Evolutionary conservation across 768 basidiomycete genomes (phyloP).

Genomic region (Asterophora lycoperdoides): DNA sequence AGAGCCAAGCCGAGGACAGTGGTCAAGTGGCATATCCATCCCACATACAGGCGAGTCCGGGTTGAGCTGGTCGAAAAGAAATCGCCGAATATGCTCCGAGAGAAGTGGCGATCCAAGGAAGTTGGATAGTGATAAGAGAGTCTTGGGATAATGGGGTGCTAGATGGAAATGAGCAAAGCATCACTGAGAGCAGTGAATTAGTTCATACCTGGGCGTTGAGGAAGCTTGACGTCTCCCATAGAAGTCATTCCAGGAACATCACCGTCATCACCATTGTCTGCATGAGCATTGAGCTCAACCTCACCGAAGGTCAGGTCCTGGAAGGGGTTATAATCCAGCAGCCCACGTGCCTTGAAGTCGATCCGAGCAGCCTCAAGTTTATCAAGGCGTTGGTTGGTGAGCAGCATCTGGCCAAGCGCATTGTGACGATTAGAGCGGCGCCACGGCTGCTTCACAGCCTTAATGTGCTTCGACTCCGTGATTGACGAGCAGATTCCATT

Average conservation of each 20-base stretch:
- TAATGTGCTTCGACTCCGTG: conserved; percentile 9
- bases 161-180: neutral
- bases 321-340: conserved; percentile 15
- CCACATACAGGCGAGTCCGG: conserved; percentile 13
- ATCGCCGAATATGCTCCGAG: conserved; percentile 17
- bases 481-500: conserved; percentile 35
- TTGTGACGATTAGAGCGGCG: conserved; percentile 18
- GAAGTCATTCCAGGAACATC: neutral
- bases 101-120: conserved; percentile 19
- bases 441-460: conserved; percentile 34
- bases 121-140: neutral
- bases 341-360: conserved; percentile 17
- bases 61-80: conserved; percentile 24
- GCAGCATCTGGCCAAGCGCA: conserved; percentile 24
- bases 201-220: too few species aligned
- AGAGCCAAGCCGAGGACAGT: neutral
- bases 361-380: conserved; percentile 11
- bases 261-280: neutral
- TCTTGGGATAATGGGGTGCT: neutral
- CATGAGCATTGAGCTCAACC: neutral
- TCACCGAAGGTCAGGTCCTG: neutral
- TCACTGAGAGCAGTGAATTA: too few species aligned
- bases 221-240: too few species aligned
- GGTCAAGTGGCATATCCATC: conserved; percentile 10
- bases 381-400: conserved; percentile 17